phyloP scores from a whole-genome alignment of 164 flowering plant genomes.

The Umbilicus rupestris region DNA sequence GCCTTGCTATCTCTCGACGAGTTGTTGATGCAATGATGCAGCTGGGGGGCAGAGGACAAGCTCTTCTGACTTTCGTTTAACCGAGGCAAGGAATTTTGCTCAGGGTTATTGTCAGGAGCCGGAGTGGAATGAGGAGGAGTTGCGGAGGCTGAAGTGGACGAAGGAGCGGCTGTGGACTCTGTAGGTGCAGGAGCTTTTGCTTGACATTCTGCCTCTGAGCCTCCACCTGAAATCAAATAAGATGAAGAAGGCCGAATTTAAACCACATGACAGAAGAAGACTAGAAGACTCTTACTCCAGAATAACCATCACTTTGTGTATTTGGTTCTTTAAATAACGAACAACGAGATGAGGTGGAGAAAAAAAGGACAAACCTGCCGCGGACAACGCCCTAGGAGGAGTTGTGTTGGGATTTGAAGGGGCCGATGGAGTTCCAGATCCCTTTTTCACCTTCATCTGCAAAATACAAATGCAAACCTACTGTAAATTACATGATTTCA shows the following conservation, averaged over 20 bases:
- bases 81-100: slow-evolving; percentile 14
- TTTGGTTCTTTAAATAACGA: not conserved
- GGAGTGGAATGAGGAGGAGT: slow-evolving; percentile 9
- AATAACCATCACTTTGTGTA: not conserved
- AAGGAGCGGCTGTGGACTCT: slow-evolving; percentile 27
- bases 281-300: too few relatives aligned
- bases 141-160: slow-evolving; percentile 14
- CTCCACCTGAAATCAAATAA: slow-evolving; percentile 2
- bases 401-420: slow-evolving; percentile 23
- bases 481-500: not conserved
- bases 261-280: too few relatives aligned
- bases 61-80: slow-evolving; percentile 24
- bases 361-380: slow-evolving; percentile 16
- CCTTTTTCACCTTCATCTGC: slow-evolving; percentile 65
- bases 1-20: slow-evolving; percentile 18
- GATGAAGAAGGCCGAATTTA: too few relatives aligned
- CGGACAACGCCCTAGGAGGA: slow-evolving; percentile 22
- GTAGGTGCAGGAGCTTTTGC: not conserved
- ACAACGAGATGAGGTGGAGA: not conserved
- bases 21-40: slow-evolving; percentile 31
- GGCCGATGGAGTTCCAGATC: slow-evolving; percentile 32
- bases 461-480: slow-evolving; percentile 10
- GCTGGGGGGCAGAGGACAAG: slow-evolving; percentile 20
- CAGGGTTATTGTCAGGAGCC: not conserved
- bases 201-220: not conserved